A percentile compares a stretch with the other conserved stretches of the same genome.
Evolutionary conservation across 306 rosid genomes (phyloP).

Genomic region (Castanopsis chinensis): DNA sequence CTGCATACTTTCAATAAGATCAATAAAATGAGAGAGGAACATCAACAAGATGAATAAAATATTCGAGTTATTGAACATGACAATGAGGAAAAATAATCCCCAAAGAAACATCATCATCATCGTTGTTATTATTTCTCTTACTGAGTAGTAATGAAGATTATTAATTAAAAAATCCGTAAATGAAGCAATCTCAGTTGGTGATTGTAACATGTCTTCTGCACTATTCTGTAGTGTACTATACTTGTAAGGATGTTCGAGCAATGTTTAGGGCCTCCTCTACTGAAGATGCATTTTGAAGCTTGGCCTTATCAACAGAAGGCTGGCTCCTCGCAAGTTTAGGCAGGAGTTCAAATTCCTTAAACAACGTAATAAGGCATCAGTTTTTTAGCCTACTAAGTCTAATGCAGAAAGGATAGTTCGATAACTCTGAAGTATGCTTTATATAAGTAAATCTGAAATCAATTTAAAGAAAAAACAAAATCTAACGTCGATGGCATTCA

Average conservation of each 20-base stretch:
- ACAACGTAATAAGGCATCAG: conserved; percentile 10
- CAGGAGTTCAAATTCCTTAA: conserved; percentile 85
- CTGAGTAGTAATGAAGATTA: not conserved
- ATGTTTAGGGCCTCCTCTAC: conserved; percentile 83
- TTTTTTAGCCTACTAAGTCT: not conserved
- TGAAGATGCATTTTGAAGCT: conserved; percentile 72
- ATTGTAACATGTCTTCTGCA: not conserved
- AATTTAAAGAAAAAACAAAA: not conserved
- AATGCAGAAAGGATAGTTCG: not conserved
- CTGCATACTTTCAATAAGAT: not conserved
- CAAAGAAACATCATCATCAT: not conserved
- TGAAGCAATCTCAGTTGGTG: conserved; percentile 17
- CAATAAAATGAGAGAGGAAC: not conserved
- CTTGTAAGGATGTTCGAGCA: conserved; percentile 50
- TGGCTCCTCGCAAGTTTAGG: conserved; percentile 81
- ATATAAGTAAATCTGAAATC: not conserved
- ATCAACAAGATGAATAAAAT: not conserved
- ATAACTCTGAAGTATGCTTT: not conserved
- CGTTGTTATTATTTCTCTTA: not conserved
- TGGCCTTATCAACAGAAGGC: conserved; percentile 68
- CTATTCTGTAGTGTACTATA: conserved; percentile 12
- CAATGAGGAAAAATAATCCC: not conserved
- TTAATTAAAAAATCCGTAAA: conserved; percentile 16
- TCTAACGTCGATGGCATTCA: not conserved
- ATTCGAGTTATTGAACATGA: not conserved